Evolutionary conservation across 371 early-diverging fungal genomes (phyloP), one percentile per base, ranked within the genome.

Genomic region (Mucor mucedo): DNA sequence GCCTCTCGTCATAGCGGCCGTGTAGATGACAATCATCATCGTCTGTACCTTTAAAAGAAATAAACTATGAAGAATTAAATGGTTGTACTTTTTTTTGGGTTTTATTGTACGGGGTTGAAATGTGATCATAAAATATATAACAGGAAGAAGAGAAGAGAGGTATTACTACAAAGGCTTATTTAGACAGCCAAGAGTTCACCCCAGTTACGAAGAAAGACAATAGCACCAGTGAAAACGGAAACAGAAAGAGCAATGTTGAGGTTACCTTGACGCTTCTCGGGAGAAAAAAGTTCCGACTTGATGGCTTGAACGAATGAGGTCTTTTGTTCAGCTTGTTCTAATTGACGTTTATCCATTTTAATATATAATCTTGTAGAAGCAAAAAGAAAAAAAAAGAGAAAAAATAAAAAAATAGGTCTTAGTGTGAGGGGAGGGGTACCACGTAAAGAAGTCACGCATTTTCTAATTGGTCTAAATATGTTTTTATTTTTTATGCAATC

Each of bases 181-280:
- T 85, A 87, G 52, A 87, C 87, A 55, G 84, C 87, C 68, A 87
- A 70, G 63, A 85, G 79, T 63, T 87, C 84, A 65, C 87, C 87
- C 76, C 85, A 84, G 75, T 82, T 80, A 70, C 87, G 83, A 70
- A 87, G 78, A 68, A 86, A 86, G 70, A 85, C 82, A 55, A 87
- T 80, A 52, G 87, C 85, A 53, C 84, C 81, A 48, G 85, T 75
- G 63, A 87, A 87, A 59, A 87, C 87, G 42, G 85, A 80, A 55
- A 87, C 62, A 27, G 87, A 87, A 68, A 87, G 73, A 27, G 86
- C 86, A 63, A 87, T 83, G 65, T 79, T 83, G 68, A 84, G 73
- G 71, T 85, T 87, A 55, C 84, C 87, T 48, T 70, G 76, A 40
- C 83, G 82, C 61, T 83, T 81, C 58, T 83, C 83, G 35, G 83